Evolutionary conservation across 1,284 basidiomycete genomes (phyloP).

Genomic region (Fomitopsis schrenkii): DNA sequence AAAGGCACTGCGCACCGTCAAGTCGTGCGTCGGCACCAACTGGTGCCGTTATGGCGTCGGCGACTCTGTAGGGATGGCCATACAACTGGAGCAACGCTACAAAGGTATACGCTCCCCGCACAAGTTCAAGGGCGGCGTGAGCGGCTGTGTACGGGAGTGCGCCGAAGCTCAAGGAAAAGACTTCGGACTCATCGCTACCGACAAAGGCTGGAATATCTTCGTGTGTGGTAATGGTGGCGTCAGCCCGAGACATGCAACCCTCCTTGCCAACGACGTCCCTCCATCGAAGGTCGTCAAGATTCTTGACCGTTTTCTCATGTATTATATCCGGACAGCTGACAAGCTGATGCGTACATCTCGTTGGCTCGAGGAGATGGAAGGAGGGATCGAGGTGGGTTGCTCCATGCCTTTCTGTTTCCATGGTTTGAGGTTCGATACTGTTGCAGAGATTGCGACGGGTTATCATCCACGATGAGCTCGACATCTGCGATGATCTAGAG

Average conservation of each 20-base stretch:
- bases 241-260: conserved; percentile 53
- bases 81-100: conserved; percentile 73
- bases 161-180: conserved; percentile 77
- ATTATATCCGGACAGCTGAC: conserved; percentile 74
- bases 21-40: conserved; percentile 52
- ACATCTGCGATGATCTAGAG: conserved; percentile 72
- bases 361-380: conserved; percentile 73
- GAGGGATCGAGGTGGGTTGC: conserved; percentile 53
- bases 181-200: conserved; percentile 76
- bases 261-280: conserved; percentile 55
- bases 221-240: conserved; percentile 75
- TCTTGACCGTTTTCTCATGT: conserved; percentile 69
- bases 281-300: conserved; percentile 60
- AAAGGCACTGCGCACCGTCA: conserved; percentile 53
- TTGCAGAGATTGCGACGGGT: conserved; percentile 58
- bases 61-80: conserved; percentile 70
- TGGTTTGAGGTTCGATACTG: background rate
- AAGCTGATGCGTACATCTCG: conserved; percentile 67
- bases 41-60: conserved; percentile 79
- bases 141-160: conserved; percentile 72
- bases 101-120: conserved; percentile 71
- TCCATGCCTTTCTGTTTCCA: background rate
- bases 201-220: conserved; percentile 76
- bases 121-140: conserved; percentile 79
- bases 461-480: conserved; percentile 72